A percentile compares a stretch with the other conserved stretches of the same genome.
Conservation (phyloP, 208 protist genomes). For the Acanthamoeba healyi region DNA sequence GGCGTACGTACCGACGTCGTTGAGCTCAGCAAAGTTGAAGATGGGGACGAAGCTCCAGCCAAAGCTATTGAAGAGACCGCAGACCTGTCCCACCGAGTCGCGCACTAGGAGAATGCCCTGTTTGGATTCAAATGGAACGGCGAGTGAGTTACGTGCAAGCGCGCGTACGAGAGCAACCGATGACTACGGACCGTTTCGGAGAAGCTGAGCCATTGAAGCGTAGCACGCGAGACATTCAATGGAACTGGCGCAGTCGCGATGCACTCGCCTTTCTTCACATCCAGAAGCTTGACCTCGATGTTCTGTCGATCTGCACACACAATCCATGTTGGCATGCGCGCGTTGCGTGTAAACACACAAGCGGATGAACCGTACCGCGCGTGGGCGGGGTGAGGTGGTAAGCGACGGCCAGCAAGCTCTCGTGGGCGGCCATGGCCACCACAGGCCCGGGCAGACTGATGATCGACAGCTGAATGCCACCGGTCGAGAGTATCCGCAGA, state of each 20-base stretch:
- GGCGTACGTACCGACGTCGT: not conserved
- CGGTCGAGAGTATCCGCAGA: not conserved
- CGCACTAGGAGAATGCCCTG: not conserved
- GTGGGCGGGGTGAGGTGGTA: constrained; percentile 35
- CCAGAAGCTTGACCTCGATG: constrained; percentile 21
- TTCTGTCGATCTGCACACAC: not conserved
- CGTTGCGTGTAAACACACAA: not conserved
- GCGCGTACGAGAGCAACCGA: no score
- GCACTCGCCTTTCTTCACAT: not conserved
- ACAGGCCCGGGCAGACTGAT: not conserved
- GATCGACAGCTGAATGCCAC: not conserved
- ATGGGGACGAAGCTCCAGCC: not conserved
- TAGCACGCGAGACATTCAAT: not conserved
- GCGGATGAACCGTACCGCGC: not conserved
- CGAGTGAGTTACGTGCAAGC: no score
- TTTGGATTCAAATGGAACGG: no score
- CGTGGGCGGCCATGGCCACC: constrained; percentile 26
- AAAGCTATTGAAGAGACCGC: constrained; percentile 21
- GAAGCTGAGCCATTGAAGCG: constrained; percentile 12
- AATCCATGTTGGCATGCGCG: no score
- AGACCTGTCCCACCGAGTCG: not conserved
- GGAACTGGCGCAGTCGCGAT: not conserved
- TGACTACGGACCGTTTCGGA: not conserved
- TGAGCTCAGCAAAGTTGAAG: constrained; percentile 29
- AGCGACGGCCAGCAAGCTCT: constrained; percentile 11